Percentiles rank a stretch among this genome's conserved stretches.
Conservation (phyloP, 345 rosid species). For the Pistacia integerrima region DNA sequence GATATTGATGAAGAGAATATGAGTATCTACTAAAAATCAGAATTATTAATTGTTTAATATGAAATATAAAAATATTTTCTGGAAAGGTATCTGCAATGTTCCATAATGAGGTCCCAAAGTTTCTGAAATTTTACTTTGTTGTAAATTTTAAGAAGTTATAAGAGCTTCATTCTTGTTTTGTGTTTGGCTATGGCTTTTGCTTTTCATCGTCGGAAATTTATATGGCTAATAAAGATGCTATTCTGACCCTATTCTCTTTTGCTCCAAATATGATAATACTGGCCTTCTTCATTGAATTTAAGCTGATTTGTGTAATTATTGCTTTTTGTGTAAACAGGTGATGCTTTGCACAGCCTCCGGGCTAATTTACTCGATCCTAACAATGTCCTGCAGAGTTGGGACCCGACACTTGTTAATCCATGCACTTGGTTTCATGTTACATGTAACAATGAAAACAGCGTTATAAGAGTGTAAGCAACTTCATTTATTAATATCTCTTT, state of each 20-base stretch:
- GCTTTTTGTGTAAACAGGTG: constrained; percentile 27
- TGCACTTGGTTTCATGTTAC: constrained; percentile 54
- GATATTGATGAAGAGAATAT: neutral
- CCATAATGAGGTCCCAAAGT: neutral
- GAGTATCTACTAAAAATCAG: neutral
- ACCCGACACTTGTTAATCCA: constrained; percentile 36
- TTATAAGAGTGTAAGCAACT: constrained; percentile 40
- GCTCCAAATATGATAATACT: neutral
- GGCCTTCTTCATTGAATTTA: neutral
- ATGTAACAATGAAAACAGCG: constrained; percentile 44
- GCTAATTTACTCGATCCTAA: constrained; percentile 38
- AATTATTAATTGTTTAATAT: neutral
- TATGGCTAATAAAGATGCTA: neutral
- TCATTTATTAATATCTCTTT: neutral
- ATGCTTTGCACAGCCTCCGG: constrained; percentile 35
- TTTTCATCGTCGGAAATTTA: neutral
- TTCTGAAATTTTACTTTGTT: neutral
- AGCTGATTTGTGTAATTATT: constrained; percentile 3
- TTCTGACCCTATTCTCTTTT: neutral
- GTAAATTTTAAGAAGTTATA: neutral
- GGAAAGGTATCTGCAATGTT: neutral
- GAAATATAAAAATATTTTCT: neutral
- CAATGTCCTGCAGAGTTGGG: constrained; percentile 46
- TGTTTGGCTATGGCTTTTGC: neutral
- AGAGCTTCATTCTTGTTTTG: neutral